Evolutionary conservation across 768 basidiomycete genomes (phyloP).

Genomic region (Agaricus subrufescens): DNA sequence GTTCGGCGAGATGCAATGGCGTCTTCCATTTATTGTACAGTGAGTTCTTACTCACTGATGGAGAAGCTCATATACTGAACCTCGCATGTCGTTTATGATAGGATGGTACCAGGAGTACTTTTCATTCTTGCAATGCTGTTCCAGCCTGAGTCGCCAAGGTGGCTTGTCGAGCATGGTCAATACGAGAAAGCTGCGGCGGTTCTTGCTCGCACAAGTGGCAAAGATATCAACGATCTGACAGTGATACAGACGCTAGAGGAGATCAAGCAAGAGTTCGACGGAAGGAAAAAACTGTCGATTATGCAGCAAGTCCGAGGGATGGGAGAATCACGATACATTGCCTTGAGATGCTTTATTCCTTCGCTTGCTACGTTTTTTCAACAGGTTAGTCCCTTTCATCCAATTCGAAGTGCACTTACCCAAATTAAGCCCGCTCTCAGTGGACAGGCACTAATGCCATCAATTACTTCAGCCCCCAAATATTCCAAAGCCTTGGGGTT

Average conservation of each 20-base stretch:
- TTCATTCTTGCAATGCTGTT: constrained; percentile 41
- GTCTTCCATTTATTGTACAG: constrained; percentile 48
- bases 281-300: constrained; percentile 29
- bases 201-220: constrained; percentile 31
- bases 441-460: constrained; percentile 27
- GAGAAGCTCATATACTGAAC: background rate
- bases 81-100: background rate
- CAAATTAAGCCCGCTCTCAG: constrained; percentile 13
- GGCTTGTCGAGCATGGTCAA: constrained; percentile 43
- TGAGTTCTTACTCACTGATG: constrained; percentile 12
- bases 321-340: constrained; percentile 37
- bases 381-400: constrained; percentile 16
- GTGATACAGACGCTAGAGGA: constrained; percentile 37
- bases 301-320: constrained; percentile 34
- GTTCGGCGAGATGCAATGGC: constrained; percentile 43
- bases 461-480: constrained; percentile 29
- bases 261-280: constrained; percentile 43
- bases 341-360: constrained; percentile 40
- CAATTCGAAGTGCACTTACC: background rate
- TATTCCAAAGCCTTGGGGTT: constrained; percentile 46
- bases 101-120: constrained; percentile 44
- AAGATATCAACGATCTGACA: constrained; percentile 24
- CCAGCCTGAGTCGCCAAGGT: constrained; percentile 55
- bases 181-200: constrained; percentile 37
- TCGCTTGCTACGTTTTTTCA: constrained; percentile 43